Evolutionary conservation across 2,329 filamentous ascomycete species (phyloP).

Genomic region (Gyromitra esculenta): DNA sequence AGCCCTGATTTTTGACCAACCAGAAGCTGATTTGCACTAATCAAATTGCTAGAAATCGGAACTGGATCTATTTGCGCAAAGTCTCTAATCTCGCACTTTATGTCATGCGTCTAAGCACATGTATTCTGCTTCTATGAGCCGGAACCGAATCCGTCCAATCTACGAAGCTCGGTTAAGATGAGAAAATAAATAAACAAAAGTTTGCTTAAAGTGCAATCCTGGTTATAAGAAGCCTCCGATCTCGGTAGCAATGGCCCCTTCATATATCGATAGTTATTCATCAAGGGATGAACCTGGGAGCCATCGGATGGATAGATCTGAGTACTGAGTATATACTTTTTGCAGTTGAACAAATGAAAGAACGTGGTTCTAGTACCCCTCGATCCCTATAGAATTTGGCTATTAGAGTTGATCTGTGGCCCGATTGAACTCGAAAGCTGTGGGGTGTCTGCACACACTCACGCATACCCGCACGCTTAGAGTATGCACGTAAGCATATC

Average conservation of each 20-base stretch:
- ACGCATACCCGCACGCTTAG: too few species aligned
- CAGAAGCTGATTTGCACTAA: too few species aligned
- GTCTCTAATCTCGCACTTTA: too few species aligned
- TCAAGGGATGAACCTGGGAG: not conserved
- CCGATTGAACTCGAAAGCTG: not conserved
- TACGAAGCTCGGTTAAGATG: too few species aligned
- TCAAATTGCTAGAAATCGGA: too few species aligned
- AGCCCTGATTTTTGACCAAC: too few species aligned
- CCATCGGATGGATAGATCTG: not conserved
- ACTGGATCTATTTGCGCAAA: too few species aligned
- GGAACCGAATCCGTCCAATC: too few species aligned
- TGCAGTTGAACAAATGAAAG: not conserved
- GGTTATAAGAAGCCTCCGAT: not conserved
- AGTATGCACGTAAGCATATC: not conserved
- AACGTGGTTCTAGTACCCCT: too few species aligned
- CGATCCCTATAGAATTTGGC: not conserved
- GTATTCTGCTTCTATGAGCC: too few species aligned
- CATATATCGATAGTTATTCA: not conserved
- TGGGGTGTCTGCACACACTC: not conserved
- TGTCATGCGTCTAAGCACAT: too few species aligned
- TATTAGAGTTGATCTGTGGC: not conserved
- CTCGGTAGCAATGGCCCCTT: not conserved
- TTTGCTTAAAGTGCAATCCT: not conserved
- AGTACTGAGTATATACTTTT: not conserved
- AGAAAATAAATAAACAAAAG: not conserved